Evolutionary conservation across 495 filamentous ascomycete genomes (phyloP).

Genomic region (Penicillium mononematosum): DNA sequence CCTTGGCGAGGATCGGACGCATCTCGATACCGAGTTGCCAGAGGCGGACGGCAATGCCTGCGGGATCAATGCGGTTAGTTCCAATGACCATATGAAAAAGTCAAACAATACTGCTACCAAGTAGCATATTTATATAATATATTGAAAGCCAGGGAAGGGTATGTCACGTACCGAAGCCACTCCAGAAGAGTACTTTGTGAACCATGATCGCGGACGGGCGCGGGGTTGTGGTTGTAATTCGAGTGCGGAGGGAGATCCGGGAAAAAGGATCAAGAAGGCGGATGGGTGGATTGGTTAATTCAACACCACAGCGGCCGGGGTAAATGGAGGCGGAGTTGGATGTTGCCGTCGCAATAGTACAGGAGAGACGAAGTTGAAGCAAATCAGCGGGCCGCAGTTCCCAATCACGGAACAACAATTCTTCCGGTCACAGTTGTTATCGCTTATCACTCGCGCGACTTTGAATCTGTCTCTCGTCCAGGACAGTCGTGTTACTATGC

Average conservation of each 20-base stretch:
- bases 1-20: slow-evolving; percentile 82
- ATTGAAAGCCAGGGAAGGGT: slow-evolving; percentile 1
- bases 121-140: neutral
- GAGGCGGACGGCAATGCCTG: slow-evolving; percentile 84
- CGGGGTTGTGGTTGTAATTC: slow-evolving; percentile 19
- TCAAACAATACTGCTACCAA: neutral
- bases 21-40: slow-evolving; percentile 98
- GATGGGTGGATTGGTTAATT: slow-evolving; percentile 15
- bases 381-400: slow-evolving; percentile 45
- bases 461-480: slow-evolving; percentile 8
- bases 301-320: slow-evolving; percentile 20
- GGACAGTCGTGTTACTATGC: slow-evolving; percentile 1
- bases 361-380: slow-evolving; percentile 37
- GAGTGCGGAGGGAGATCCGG: slow-evolving; percentile 13
- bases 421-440: slow-evolving; percentile 24
- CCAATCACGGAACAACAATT: slow-evolving; percentile 38
- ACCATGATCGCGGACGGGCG: slow-evolving; percentile 46
- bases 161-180: slow-evolving; percentile 79
- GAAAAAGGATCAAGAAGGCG: slow-evolving; percentile 1
- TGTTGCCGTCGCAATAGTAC: slow-evolving; percentile 25
- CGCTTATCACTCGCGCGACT: slow-evolving; percentile 32
- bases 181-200: slow-evolving; percentile 92
- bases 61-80: slow-evolving; percentile 5
- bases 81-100: neutral
- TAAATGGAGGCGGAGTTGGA: slow-evolving; percentile 22